Evolutionary conservation across 345 rosid genomes (phyloP).

Genomic region (Rubroshorea leprosula): DNA sequence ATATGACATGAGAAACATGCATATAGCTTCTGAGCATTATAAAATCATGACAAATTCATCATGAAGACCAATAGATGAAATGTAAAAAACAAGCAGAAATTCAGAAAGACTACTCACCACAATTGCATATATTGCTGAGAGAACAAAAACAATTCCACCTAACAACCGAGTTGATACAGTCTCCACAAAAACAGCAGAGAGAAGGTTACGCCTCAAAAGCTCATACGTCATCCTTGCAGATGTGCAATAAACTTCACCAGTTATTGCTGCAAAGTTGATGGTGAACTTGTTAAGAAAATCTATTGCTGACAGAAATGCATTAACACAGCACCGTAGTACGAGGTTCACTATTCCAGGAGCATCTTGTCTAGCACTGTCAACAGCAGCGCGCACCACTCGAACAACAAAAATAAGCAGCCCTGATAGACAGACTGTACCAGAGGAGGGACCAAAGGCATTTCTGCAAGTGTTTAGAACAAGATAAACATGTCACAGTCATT

Average conservation of each 20-base stretch:
- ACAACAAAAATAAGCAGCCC: constrained; percentile 66
- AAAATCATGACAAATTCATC: not conserved
- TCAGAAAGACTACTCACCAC: constrained; percentile 37
- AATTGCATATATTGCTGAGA: constrained; percentile 76
- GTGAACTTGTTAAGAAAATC: constrained; percentile 94
- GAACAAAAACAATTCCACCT: constrained; percentile 60
- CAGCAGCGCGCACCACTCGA: constrained; percentile 74
- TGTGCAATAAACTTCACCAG: constrained; percentile 83
- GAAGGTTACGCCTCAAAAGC: constrained; percentile 80
- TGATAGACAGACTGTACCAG: constrained; percentile 83
- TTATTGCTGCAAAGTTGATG: constrained; percentile 81
- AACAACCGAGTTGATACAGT: constrained; percentile 73
- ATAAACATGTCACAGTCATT: not conserved
- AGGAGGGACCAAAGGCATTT: constrained; percentile 83
- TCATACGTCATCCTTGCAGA: constrained; percentile 91
- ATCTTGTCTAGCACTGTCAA: constrained; percentile 70
- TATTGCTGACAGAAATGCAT: constrained; percentile 45
- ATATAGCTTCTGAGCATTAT: not conserved
- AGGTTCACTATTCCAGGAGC: constrained; percentile 59
- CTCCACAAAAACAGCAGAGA: constrained; percentile 87
- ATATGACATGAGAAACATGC: no score
- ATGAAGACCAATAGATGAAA: not conserved
- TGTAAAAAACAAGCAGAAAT: not conserved
- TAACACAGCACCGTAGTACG: constrained; percentile 60
- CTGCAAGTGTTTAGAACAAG: constrained; percentile 34